Evolutionary conservation across 139 green algal species (phyloP), one percentile per base, ranked within the genome.

Genomic region (Tetradesmus lagerheimii): DNA sequence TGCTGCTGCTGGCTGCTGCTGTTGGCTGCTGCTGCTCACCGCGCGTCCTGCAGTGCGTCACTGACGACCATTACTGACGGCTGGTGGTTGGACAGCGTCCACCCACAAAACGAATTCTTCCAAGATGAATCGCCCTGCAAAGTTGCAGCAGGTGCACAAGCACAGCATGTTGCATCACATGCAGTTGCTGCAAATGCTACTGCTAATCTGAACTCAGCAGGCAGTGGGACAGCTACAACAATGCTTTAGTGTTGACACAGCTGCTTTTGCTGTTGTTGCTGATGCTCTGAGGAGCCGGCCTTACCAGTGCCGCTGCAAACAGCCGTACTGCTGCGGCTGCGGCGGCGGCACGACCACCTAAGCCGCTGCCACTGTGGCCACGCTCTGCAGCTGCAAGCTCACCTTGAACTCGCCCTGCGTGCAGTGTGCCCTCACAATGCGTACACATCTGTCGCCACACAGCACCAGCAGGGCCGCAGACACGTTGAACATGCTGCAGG

Each of bases 81-180:
- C 77, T 62, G 77, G 4, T 83, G 31, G 77, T 38, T 83, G 77
- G 77, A 37, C 77, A 83, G 37, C 38, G 77, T 64, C 77, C 77
- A 83, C 4, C 77, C 77, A 47, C 77, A 83, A 16, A 83, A 53
- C 2, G 38, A 62, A 1, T n/a, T 53, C 34, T 25, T 38, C 77
- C 77, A 83, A 4, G 77, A 39, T 6, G 38, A 83, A 38, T 83
- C 77, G 38, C 77, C 77, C 39, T 50, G 15, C 77, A 31, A 39
- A 20, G 57, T 31, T 5, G 57, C 23, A 71, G 57, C 57, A 71
- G 47, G 43, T 50, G 43, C 53, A 66, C 4, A 66, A 25, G 11
- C 11, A 18, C 45, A 57, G 45, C 45, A 18, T 9, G 11, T 57
- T 57, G 45, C 45, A 18, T 9, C 45, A 57, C 11, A 57, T 18